Base-by-base conservation (phyloP, 225 moss, liverwort and hornwort genomes). In the Pleurozium schreberi region DNA sequence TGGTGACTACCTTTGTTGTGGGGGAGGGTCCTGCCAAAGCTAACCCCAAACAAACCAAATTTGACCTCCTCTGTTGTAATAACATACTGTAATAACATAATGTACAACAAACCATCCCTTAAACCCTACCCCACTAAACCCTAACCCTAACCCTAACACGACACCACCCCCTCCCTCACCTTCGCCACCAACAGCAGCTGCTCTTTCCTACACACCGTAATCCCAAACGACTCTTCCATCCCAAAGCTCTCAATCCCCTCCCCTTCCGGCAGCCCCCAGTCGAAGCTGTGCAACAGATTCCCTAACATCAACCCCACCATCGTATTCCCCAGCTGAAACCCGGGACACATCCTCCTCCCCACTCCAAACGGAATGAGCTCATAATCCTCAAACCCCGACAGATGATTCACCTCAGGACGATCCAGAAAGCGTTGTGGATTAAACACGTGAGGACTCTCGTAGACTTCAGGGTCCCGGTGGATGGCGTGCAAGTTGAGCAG, bases 401-500 rank as follows among this genome's bases (percentile, higher is more conserved):
- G 64, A 19, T 89, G 91, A 36, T 87, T 91, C 53, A 90, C 75
- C 7, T 84, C 67, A 2, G 84, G 66, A 13, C n/a, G 75, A 47
- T n/a, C 67, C 18, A 93, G 17, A 61, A 95, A 96, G 28, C 96
- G 68, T 25, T 91, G 80, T 0, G 96, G 96, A 28, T 76, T 10
- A 21, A 94, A 96, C 18, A 49, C 69, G 17, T 87, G 36, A 14
- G 95, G 93, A 10, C 75, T 45, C 10, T 92, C 91, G 73, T 91
- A 95, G 10, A 90, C 82, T 11, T 75, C 80, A 3, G 94, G 90
- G 81, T 95, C 94, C 8, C 94, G 91, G 83, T 92, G 92, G 45
- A 95, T 95, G 64, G 94, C 94, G 38, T 38, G 25, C 20, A 89
- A 52, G 74, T 92, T 90, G 22, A 95, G 88, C n/a, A 96, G 68